These are phyloP conservation scores for Cyclotella choctawhatcheeana DNA, from an alignment of 108 stramenopile species.

Conservation along the genomic window DNA sequence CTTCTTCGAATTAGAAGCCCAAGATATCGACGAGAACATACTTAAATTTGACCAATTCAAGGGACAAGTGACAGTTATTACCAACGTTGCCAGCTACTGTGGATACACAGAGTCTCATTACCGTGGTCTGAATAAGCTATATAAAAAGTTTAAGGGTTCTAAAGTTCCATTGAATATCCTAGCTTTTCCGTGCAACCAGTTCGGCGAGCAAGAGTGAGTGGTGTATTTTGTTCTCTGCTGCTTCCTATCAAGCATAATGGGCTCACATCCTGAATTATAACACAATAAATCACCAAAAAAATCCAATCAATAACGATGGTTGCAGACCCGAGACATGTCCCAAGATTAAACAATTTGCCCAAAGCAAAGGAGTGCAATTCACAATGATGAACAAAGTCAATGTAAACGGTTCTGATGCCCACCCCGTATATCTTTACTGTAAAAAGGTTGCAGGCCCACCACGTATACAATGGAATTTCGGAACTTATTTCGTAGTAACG, in stretches of 20 bases:
- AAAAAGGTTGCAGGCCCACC: constrained; percentile 67
- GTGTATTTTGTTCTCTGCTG: no score
- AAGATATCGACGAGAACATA: constrained; percentile 72
- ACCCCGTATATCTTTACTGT: constrained; percentile 73
- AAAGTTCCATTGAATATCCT: constrained; percentile 50
- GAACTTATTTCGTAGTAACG: constrained; percentile 73
- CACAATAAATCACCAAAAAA: no score
- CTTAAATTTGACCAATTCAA: constrained; percentile 65
- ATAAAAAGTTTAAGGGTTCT: constrained; percentile 46
- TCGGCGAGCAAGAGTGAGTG: constrained; percentile 78
- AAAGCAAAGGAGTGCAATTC: constrained; percentile 74
- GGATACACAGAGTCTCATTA: constrained; percentile 87
- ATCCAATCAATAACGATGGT: no score
- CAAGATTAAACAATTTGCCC: constrained; percentile 67
- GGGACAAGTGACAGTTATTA: constrained; percentile 76
- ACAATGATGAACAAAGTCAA: constrained; percentile 90
- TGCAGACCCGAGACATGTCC: constrained; percentile 58
- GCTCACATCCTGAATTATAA: no score
- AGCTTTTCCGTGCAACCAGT: constrained; percentile 91
- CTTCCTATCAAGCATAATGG: no score
- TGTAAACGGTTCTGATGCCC: constrained; percentile 76
- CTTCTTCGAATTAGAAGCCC: constrained; percentile 80
- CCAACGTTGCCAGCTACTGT: constrained; percentile 86
- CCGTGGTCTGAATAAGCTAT: constrained; percentile 63
- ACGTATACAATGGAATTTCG: constrained; percentile 81